Conservation (phyloP, 2,329 filamentous ascomycete genomes). For the Ophiostoma ips region DNA sequence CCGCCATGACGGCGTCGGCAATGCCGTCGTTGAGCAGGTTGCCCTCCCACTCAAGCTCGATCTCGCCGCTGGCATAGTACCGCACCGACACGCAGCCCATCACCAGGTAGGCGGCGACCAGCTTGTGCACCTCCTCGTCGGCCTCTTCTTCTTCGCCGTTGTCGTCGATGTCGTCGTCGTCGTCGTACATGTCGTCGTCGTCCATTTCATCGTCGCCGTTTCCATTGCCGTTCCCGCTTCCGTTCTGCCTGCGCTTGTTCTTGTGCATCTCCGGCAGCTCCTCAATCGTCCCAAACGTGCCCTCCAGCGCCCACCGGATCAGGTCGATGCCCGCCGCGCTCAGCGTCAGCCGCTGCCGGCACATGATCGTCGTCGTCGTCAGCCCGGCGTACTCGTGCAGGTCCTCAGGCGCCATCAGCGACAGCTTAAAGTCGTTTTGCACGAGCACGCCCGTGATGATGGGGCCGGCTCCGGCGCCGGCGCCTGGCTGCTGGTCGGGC, state of each 20-base stretch:
- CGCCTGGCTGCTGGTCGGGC: no score
- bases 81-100: conserved; percentile 88
- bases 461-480: conserved; percentile 22
- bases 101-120: conserved; percentile 49
- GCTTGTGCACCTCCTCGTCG: conserved; percentile 52
- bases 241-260: conserved; percentile 20
- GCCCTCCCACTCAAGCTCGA: conserved; percentile 93
- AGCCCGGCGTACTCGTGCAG: conserved; percentile 92
- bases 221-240: conserved; percentile 21
- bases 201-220: conserved; percentile 3
- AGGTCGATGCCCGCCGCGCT: conserved; percentile 81
- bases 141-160: conserved; percentile 19
- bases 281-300: conserved; percentile 81
- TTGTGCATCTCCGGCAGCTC: conserved; percentile 42
- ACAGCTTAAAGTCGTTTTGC: conserved; percentile 95
- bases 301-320: conserved; percentile 85
- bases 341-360: conserved; percentile 79
- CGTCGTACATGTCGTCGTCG: conserved; percentile 3
- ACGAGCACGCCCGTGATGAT: conserved; percentile 84
- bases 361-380: conserved; percentile 86
- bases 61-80: conserved; percentile 60
- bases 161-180: conserved; percentile 36
- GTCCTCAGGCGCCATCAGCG: conserved; percentile 92
- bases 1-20: conserved; percentile 91
- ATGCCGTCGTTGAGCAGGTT: conserved; percentile 97